Evolutionary conservation across 2,329 filamentous ascomycete species (phyloP).

Genomic region (Penicillium vulpinum): DNA sequence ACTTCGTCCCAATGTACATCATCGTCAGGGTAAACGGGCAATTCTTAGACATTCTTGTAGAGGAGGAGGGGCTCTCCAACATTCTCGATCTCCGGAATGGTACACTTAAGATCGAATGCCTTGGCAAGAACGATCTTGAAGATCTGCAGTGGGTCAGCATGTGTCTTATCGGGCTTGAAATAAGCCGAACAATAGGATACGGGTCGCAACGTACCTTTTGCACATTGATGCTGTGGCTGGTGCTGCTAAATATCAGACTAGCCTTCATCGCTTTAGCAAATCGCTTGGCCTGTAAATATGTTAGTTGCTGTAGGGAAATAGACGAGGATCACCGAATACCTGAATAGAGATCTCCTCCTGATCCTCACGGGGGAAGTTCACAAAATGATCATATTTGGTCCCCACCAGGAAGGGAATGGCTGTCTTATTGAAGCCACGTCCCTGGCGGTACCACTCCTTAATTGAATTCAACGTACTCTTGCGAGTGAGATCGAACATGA

Average conservation of each 20-base stretch:
- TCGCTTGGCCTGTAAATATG: conserved; percentile 68
- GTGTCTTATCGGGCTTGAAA: not conserved
- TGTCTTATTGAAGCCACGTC: conserved; percentile 98
- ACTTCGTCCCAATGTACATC: conserved; percentile 40
- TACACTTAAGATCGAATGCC: conserved; percentile 97
- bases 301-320: conserved; percentile 22
- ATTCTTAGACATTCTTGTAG: conserved; percentile 63
- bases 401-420: conserved; percentile 97
- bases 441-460: conserved; percentile 99
- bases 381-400: conserved; percentile 98
- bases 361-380: conserved; percentile 95
- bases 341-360: conserved; percentile 98
- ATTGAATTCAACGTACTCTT: conserved; percentile 99
- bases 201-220: conserved; percentile 71
- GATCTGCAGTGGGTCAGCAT: conserved; percentile 62
- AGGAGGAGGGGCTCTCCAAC: conserved; percentile 92
- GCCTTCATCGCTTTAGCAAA: conserved; percentile 99
- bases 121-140: conserved; percentile 99
- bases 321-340: conserved; percentile 50
- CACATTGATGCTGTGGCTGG: conserved; percentile 98
- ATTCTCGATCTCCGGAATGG: conserved; percentile 98
- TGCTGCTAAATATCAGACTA: conserved; percentile 96
- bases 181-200: not conserved
- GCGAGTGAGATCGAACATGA: conserved; percentile 98
- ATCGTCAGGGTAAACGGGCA: conserved; percentile 22